Evolutionary conservation across 257 asterid species (phyloP).

Genomic region (Catharanthus roseus): DNA sequence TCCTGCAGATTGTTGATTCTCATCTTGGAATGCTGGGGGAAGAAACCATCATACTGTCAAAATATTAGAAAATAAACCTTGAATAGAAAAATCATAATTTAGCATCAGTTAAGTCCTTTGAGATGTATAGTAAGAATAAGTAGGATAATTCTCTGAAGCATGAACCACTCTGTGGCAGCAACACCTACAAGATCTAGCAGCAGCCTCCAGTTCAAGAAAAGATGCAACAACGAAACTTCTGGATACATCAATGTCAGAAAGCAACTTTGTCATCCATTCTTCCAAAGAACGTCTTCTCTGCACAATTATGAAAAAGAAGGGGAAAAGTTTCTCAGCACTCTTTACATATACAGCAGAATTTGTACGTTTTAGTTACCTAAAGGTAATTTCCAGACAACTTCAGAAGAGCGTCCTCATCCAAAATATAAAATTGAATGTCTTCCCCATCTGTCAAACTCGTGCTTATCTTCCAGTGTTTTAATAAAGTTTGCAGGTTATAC

Average conservation of each 20-base stretch:
- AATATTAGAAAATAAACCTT: slow-evolving; percentile 2
- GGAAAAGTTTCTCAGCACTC: neutral
- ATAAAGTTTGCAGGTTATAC: neutral
- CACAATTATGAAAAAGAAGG: slow-evolving; percentile 22
- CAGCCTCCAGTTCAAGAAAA: slow-evolving; percentile 95
- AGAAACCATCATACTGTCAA: slow-evolving; percentile 14
- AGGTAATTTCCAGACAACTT: neutral
- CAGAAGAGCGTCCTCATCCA: neutral
- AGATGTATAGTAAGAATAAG: neutral
- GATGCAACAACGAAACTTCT: slow-evolving; percentile 81
- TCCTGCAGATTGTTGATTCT: slow-evolving; percentile 48
- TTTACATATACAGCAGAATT: neutral
- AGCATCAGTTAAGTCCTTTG: neutral
- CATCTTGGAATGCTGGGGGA: slow-evolving; percentile 79
- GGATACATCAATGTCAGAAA: slow-evolving; percentile 83
- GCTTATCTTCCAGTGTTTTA: neutral
- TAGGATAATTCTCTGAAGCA: slow-evolving; percentile 4
- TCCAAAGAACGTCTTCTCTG: slow-evolving; percentile 90
- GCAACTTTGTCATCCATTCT: slow-evolving; percentile 85
- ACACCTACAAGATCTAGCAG: slow-evolving; percentile 85
- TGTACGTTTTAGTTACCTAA: neutral
- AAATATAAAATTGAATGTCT: neutral
- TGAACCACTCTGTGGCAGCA: slow-evolving; percentile 12
- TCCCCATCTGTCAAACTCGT: neutral
- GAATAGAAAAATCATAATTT: slow-evolving; percentile 15